Conservation (phyloP, 208 protist species). For the Trypanosoma congolense region DNA sequence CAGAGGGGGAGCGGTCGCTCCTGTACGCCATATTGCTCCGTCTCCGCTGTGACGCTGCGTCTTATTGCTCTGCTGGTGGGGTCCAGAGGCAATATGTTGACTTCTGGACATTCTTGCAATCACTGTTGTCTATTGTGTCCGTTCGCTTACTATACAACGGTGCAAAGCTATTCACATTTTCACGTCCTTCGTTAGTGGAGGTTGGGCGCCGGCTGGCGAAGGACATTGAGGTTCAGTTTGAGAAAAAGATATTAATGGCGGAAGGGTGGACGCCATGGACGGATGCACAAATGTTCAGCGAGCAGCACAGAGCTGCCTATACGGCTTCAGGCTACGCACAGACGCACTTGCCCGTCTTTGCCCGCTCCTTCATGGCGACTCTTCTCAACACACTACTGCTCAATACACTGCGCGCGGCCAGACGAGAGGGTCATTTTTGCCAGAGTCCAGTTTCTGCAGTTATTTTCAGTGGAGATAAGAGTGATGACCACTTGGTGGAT, state of each 20-base stretch:
- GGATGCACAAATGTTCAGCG: constrained; percentile 36
- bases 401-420: constrained; percentile 10
- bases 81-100: constrained; percentile 15
- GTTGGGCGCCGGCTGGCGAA: constrained; percentile 17
- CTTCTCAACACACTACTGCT: constrained; percentile 52
- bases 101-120: constrained; percentile 19
- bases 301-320: constrained; percentile 26
- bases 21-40: constrained; percentile 1
- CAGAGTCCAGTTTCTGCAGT: constrained; percentile 6
- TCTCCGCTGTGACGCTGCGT: background rate
- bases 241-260: constrained; percentile 16
- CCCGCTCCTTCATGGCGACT: constrained; percentile 27
- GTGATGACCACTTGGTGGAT: background rate
- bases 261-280: constrained; percentile 52
- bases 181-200: constrained; percentile 30
- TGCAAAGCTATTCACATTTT: constrained; percentile 17
- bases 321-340: constrained; percentile 33
- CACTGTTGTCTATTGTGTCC: constrained; percentile 14
- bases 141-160: constrained; percentile 3
- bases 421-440: constrained; percentile 11
- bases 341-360: constrained; percentile 32
- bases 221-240: constrained; percentile 24
- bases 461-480: constrained; percentile 9
- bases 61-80: constrained; percentile 1
- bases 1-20: background rate